Base-by-base conservation (phyloP, 1,139 yeast genomes). In the Debaryomycetaceae sp. region DNA sequence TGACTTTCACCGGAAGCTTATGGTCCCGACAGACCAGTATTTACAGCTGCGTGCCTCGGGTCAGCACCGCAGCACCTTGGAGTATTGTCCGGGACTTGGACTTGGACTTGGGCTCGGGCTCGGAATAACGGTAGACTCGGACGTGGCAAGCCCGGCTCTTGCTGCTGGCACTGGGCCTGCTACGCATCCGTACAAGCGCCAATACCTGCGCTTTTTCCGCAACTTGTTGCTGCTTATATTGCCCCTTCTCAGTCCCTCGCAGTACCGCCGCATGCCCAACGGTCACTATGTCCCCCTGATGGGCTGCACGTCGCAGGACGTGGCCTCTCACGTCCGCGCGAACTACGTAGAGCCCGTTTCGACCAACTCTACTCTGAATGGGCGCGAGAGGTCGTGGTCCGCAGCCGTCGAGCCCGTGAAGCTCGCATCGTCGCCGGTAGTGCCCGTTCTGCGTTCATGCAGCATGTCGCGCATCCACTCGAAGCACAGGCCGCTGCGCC, bases 11-110 rank as follows among this genome's bases (percentile, higher is more conserved):
- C 55, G 51, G 32, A 61, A 57, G 37, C 38, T 61, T 28, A 43
- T 60, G 46, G 39, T 54, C 4, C 68, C 68, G 1, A 55, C 68
- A 1, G 68, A 62, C 31, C 67, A 60, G 36, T 60, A 48, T 32
- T 36, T 62, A 16, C 61, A 43, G 32, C 41, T 40, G 19, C 49
- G 48, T 27, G 32, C 45, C 22, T 29, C 26, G 5, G 32, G 26
- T 26, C 57, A 53, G 12, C 20, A 6, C 6, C 6, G 20, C 10
- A 18, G 20, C 10, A n/a, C n/a, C n/a, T n/a, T n/a, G n/a, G n/a
- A n/a, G n/a, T n/a, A n/a, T n/a, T n/a, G n/a, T n/a, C n/a, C n/a
- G n/a, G n/a, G n/a, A n/a, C n/a, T n/a, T n/a, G n/a, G n/a, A n/a
- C n/a, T n/a, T n/a, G n/a, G n/a, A n/a, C n/a, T n/a, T n/a, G n/a